Percentiles rank a stretch among this genome's conserved stretches.
Conservation (phyloP, 495 filamentous ascomycete species). For the Aspergillus heteromorphus region DNA sequence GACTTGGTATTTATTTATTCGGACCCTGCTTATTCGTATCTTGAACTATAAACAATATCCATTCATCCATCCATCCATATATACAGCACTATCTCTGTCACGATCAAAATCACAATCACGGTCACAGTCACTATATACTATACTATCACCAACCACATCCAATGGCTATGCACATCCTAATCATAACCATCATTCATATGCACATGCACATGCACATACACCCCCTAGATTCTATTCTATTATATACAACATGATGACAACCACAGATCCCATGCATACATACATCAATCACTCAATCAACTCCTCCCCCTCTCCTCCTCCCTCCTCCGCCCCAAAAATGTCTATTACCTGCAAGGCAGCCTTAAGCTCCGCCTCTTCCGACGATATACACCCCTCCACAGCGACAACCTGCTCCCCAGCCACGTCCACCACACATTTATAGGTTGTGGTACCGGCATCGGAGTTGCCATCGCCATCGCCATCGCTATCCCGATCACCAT, state of each 20-base stretch:
- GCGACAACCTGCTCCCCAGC: slow-evolving; percentile 4
- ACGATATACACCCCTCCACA: slow-evolving; percentile 14
- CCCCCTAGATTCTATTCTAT: not conserved
- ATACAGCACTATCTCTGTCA: not conserved
- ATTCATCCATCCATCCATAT: not conserved
- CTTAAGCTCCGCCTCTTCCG: slow-evolving; percentile 26
- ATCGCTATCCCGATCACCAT: not conserved
- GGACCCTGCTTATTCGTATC: no score
- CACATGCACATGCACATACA: not conserved
- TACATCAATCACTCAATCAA: not conserved
- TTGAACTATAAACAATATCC: no score
- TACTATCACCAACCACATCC: no score
- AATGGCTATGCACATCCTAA: no score
- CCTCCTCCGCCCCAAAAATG: no score
- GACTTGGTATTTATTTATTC: no score
- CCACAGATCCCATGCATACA: not conserved
- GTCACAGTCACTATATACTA: no score
- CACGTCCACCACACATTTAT: slow-evolving; percentile 2
- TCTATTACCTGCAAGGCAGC: slow-evolving; percentile 19
- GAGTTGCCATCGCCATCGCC: no score
- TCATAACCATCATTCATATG: not conserved
- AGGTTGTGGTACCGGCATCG: not conserved
- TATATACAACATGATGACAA: no score
- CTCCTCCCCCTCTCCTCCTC: no score
- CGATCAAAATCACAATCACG: no score